Base-by-base conservation (phyloP, 169 alveolate species). In the Plasmodium fragile region DNA sequence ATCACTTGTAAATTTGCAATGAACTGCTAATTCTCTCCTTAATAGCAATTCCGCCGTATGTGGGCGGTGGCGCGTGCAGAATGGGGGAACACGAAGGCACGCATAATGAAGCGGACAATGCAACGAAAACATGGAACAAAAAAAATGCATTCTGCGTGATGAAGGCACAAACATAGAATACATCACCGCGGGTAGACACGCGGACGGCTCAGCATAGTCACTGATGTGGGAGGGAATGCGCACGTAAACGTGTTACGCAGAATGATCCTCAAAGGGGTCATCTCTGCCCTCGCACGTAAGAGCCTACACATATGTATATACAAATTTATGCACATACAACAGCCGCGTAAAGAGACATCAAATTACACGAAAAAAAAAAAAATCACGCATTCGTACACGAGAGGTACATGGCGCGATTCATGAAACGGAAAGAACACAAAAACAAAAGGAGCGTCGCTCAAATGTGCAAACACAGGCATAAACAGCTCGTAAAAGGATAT, bases 1-100 rank as follows among this genome's bases (percentile, higher is more conserved):
- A 89, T 89, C 94, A 77, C 90, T 89, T 89, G 72, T 89, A 89
- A 89, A 89, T 89, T 89, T 89, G 94, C 94, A 89, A 89, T 80
- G 94, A 70, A 41, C 43, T 89, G 89, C 90, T 79, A 34, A 73
- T 52, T 41, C 71, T 36, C 71, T 77, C 94, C 89, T 80, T 89
- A 89, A 65, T 78, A 25, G 90, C 89, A 89, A 78, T 69, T 78
- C 89, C 32, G 53, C 6, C 41, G 71, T 13, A 41, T 36, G 59
- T 13, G 52, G 49, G 49, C 75, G 13, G 30, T 69, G 34, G 41
- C 25, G n/a, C 25, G 43, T 41, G 49, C 28, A 34, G 13, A 75
- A 34, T 18, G 34, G 59, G 16, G 32, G 28, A 6, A 75, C 18
- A 75, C 2, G 16, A 3, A 0, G 75, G 13, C 10, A 65, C 59